Conservation (phyloP, 495 filamentous ascomycete species). For the Rhypophila decipiens region DNA sequence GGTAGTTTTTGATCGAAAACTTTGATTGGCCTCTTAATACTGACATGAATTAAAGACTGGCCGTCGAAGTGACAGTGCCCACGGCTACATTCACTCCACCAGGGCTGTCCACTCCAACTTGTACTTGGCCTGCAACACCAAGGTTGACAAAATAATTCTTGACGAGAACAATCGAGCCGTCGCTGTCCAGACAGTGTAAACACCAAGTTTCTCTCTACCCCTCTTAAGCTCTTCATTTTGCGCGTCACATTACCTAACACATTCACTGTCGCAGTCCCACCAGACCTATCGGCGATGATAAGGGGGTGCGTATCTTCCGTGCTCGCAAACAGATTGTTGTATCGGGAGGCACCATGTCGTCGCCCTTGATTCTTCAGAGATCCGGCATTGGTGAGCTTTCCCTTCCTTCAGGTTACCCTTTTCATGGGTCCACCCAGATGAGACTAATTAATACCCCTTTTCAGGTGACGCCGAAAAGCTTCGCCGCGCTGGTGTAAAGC, state of each 20-base stretch:
- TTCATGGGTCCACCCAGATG: neutral
- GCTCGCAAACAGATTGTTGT: slow-evolving; percentile 76
- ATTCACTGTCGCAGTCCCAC: slow-evolving; percentile 27
- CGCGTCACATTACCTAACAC: neutral
- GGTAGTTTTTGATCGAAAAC: slow-evolving; percentile 16
- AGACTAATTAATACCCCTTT: neutral
- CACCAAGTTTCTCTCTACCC: too few species aligned
- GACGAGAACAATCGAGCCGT: slow-evolving; percentile 63
- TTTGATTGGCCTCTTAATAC: neutral
- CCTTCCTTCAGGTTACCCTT: neutral
- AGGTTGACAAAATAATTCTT: slow-evolving; percentile 75
- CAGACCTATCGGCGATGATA: slow-evolving; percentile 26
- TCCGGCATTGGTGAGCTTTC: slow-evolving; percentile 54
- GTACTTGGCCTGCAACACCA: slow-evolving; percentile 72
- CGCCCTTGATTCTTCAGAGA: slow-evolving; percentile 71
- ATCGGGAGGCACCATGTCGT: slow-evolving; percentile 73
- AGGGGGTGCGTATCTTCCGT: slow-evolving; percentile 44
- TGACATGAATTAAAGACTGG: slow-evolving; percentile 41
- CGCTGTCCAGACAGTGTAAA: slow-evolving; percentile 49
- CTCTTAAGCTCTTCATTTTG: neutral
- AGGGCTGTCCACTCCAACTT: slow-evolving; percentile 61
- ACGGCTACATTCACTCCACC: slow-evolving; percentile 66
- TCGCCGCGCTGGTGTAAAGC: slow-evolving; percentile 60
- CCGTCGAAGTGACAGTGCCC: slow-evolving; percentile 67
- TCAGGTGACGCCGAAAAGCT: slow-evolving; percentile 63